Conservation (phyloP, 2,329 filamentous ascomycete genomes). For the Cladosporium phlei region DNA sequence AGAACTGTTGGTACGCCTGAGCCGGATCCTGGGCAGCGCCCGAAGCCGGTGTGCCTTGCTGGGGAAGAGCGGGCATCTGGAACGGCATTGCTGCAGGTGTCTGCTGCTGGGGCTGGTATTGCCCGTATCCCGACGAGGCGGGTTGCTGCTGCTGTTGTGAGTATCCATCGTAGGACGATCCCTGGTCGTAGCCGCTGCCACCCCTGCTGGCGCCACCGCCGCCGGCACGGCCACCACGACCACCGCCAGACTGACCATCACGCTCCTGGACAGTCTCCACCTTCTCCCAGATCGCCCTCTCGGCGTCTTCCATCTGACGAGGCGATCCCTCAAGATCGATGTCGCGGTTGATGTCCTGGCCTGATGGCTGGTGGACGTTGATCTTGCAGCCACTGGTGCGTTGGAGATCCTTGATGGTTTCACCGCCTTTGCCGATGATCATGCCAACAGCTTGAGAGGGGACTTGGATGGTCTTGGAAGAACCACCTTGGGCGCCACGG, state of each 20-base stretch:
- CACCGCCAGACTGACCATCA: slow-evolving; percentile 33
- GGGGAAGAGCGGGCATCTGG: slow-evolving; percentile 28
- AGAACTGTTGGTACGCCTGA: slow-evolving; percentile 16
- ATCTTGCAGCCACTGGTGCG: slow-evolving; percentile 85
- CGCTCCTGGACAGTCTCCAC: slow-evolving; percentile 73
- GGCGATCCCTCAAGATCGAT: slow-evolving; percentile 77
- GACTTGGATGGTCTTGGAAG: slow-evolving; percentile 74
- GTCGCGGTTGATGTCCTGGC: slow-evolving; percentile 75
- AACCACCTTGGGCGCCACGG: slow-evolving; percentile 46
- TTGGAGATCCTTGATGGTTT: slow-evolving; percentile 94
- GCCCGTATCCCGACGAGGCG: slow-evolving; percentile 26
- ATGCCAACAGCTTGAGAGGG: slow-evolving; percentile 90
- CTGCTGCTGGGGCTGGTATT: slow-evolving; percentile 24
- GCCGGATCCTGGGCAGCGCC: slow-evolving; percentile 16
- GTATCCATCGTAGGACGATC: slow-evolving; percentile 40
- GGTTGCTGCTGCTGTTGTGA: slow-evolving; percentile 43
- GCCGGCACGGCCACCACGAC: slow-evolving; percentile 31
- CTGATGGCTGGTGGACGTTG: slow-evolving; percentile 79
- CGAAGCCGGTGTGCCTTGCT: slow-evolving; percentile 17
- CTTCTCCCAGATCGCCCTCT: slow-evolving; percentile 83
- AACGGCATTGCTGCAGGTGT: slow-evolving; percentile 20
- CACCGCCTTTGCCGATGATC: slow-evolving; percentile 91
- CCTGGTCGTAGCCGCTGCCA: slow-evolving; percentile 16
- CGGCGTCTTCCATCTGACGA: slow-evolving; percentile 74
- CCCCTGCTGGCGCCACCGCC: slow-evolving; percentile 18